These are phyloP conservation scores for Eimeria sp. DNA, from an alignment of 169 alveolate genomes.

Conservation along the genomic window DNA sequence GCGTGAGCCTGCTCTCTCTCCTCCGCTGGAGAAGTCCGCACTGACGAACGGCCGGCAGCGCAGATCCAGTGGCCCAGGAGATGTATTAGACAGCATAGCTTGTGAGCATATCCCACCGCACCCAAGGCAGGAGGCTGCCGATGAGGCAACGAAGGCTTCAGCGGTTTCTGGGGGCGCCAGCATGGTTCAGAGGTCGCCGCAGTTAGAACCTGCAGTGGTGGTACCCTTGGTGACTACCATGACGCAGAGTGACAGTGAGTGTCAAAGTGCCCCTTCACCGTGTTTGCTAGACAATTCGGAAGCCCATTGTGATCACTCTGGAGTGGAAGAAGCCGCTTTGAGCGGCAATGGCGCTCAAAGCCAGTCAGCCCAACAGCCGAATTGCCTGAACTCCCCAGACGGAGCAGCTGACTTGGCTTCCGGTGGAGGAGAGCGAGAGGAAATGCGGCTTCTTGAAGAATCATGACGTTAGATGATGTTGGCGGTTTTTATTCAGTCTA, in stretches of 20 bases:
- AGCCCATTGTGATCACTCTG: background rate
- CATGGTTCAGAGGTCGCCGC: background rate
- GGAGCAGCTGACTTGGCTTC: background rate
- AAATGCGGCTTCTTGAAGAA: background rate
- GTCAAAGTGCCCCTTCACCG: background rate
- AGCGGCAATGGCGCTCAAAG: background rate
- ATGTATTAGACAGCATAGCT: background rate
- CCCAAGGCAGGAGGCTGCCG: background rate
- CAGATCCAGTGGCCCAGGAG: conserved; percentile 27
- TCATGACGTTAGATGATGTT: background rate
- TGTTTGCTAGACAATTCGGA: background rate
- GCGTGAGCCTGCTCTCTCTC: background rate
- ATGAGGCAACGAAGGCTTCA: background rate
- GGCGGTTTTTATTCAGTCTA: background rate
- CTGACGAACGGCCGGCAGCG: background rate
- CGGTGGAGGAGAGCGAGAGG: background rate
- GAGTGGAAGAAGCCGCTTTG: background rate
- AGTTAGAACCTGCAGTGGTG: background rate
- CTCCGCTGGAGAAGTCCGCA: background rate
- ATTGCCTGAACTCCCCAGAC: background rate
- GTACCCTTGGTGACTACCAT: background rate
- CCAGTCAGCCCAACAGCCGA: conserved; percentile 1
- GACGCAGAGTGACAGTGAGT: background rate
- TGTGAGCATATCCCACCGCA: background rate
- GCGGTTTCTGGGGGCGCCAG: background rate